Evolutionary conservation across 371 early-diverging fungal species (phyloP), one percentile per base, ranked within the genome.

Genomic region (Nosema muscidifuracis): DNA sequence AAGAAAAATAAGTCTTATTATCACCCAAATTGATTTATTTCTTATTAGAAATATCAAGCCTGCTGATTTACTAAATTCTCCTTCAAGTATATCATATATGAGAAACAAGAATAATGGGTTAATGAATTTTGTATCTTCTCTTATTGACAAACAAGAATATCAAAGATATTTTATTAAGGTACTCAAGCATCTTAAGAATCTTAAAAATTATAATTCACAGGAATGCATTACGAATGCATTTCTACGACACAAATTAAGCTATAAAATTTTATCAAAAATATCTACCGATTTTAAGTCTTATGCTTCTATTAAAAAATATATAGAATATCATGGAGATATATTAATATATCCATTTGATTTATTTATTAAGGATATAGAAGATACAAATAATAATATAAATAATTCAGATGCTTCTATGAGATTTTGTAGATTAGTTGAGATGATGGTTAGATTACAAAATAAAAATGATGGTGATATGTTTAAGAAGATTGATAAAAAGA

Each of bases 141-240:
- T 63, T 18, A 13, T 72, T 18, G 16, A 28, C 6, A 61, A 31
- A 33, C 20, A 30, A 16, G 15, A n/a, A 53, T 63, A 64, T 22
- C 53, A 50, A 18, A 18, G 12, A 15, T 64, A 72, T 47, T 72
- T 72, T 36, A 56, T 65, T 2, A 64, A 43, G 34, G 15, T 64
- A 7, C 4, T 56, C n/a, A 56, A 56, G 42, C 22, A 72, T n/a
- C 42, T 72, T 9, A 20, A 47, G 30, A 63, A 36, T 12, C n/a
- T 64, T 13, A 31, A 58, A 56, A 72, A 72, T 56, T 72, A 53
- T 44, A 72, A 72, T 40, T 72, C 72, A 18, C 28, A 38, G 12
- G 31, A 72, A 10, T 56, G 57, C 22, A 34, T 72, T 4, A 18
- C 31, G 0, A 51, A 44, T 4, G 72, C 56, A 33, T 55, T 72